phyloP scores from a whole-genome alignment of 2,329 filamentous ascomycete species.

The Hymenoscyphus occultus region DNA sequence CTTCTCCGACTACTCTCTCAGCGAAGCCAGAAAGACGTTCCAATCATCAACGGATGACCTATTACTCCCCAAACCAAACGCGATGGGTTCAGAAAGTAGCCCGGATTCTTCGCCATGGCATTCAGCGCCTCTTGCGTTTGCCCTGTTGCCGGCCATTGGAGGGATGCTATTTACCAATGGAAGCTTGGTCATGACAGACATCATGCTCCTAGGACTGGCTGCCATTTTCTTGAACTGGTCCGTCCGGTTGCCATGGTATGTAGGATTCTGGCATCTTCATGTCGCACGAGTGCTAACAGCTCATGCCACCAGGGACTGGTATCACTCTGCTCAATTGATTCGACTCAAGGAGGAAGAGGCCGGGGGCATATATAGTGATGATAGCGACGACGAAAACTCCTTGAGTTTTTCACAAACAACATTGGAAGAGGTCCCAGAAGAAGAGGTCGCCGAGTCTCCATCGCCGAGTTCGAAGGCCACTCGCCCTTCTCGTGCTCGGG shows the following conservation, averaged over 20 bases:
- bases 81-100: constrained; percentile 37
- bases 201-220: constrained; percentile 75
- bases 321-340: constrained; percentile 65
- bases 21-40: constrained; percentile 61
- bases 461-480: constrained; percentile 21
- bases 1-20: constrained; percentile 72
- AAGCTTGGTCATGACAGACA: constrained; percentile 76
- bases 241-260: constrained; percentile 82
- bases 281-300: constrained; percentile 14
- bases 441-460: constrained; percentile 17
- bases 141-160: constrained; percentile 79
- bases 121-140: constrained; percentile 77
- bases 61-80: constrained; percentile 54
- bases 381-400: constrained; percentile 44
- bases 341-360: constrained; percentile 50
- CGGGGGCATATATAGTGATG: constrained; percentile 39
- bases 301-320: constrained; percentile 59
- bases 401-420: constrained; percentile 30
- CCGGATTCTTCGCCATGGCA: constrained; percentile 68
- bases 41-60: constrained; percentile 69
- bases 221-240: constrained; percentile 91
- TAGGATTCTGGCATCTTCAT: constrained; percentile 6
- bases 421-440: constrained; percentile 32
- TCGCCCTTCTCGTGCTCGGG: constrained; percentile 27
- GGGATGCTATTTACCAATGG: constrained; percentile 85